Evolutionary conservation across 352 stramenopile genomes (phyloP).

Genomic region (Phytophthora hibernalis): DNA sequence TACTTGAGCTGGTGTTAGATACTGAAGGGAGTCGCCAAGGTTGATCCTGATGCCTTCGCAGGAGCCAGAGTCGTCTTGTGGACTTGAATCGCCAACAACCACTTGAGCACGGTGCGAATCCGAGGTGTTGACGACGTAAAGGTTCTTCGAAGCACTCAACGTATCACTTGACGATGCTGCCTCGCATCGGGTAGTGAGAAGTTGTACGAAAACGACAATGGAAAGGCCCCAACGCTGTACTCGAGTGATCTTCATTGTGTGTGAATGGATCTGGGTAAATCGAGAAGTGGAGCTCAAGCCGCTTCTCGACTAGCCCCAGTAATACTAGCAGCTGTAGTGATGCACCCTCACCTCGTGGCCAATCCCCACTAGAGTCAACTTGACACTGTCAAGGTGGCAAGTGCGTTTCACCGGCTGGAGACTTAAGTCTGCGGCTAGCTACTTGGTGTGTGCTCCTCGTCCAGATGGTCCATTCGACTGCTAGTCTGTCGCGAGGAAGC

Average conservation of each 20-base stretch:
- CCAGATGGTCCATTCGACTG: slow-evolving; percentile 31
- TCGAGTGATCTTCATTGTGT: slow-evolving; percentile 21
- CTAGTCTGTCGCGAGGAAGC: slow-evolving; percentile 20
- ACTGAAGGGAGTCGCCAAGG: slow-evolving; percentile 15
- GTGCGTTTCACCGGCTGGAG: slow-evolving; percentile 23
- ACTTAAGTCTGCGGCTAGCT: slow-evolving; percentile 18
- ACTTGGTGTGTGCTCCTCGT: slow-evolving; percentile 4
- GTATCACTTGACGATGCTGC: slow-evolving; percentile 19
- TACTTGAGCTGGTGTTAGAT: slow-evolving; percentile 5
- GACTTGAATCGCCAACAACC: background rate
- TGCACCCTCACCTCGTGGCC: slow-evolving; percentile 34
- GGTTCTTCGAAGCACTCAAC: slow-evolving; percentile 22
- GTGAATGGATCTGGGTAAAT: slow-evolving; percentile 10
- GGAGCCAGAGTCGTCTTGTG: slow-evolving; percentile 4
- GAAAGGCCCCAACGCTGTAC: slow-evolving; percentile 10
- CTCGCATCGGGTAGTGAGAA: slow-evolving; percentile 16
- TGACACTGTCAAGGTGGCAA: slow-evolving; percentile 31
- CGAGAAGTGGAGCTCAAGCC: slow-evolving; percentile 18
- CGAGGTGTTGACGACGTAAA: slow-evolving; percentile 44
- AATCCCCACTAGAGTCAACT: slow-evolving; percentile 12
- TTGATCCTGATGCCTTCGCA: slow-evolving; percentile 7
- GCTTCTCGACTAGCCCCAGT: background rate
- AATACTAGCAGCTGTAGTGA: slow-evolving; percentile 28
- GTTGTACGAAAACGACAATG: slow-evolving; percentile 5
- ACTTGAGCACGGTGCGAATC: slow-evolving; percentile 7